phyloP scores from a whole-genome alignment of 2,329 filamentous ascomycete genomes.

The Septoria petroselini region DNA sequence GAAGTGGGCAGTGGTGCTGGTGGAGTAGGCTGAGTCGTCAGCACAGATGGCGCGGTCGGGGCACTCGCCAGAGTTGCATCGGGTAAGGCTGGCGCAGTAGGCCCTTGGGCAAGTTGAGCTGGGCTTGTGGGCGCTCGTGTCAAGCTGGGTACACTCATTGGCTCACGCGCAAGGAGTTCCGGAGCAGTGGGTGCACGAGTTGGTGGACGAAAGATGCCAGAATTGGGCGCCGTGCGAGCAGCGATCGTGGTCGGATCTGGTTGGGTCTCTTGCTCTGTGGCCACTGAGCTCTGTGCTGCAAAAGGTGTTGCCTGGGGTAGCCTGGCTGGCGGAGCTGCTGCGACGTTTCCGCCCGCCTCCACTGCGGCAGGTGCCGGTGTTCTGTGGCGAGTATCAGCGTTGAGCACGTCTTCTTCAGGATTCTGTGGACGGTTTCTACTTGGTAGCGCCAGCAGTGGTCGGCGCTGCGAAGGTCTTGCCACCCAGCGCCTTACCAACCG shows the following conservation, averaged over 20 bases:
- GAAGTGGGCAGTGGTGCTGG: constrained; percentile 12
- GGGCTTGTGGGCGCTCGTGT: neutral
- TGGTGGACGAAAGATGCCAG: constrained; percentile 1
- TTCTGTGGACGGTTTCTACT: neutral
- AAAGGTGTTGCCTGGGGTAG: constrained; percentile 4
- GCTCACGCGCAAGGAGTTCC: neutral
- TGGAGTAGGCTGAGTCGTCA: neutral
- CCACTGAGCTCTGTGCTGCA: neutral
- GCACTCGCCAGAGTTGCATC: neutral
- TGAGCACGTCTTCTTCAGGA: neutral
- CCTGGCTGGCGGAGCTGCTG: constrained; percentile 12
- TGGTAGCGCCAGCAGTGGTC: neutral
- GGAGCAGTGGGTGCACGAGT: constrained; percentile 9
- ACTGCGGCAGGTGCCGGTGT: neutral
- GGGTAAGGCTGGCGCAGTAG: neutral
- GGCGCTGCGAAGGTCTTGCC: constrained; percentile 1
- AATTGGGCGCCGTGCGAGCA: constrained; percentile 1
- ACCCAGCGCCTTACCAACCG: constrained; percentile 24
- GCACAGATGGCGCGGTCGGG: neutral
- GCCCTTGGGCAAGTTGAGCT: neutral
- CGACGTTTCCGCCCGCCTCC: neutral
- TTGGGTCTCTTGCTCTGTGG: neutral
- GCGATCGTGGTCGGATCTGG: constrained; percentile 8
- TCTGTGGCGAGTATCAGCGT: neutral
- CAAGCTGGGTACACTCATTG: neutral